Conservation (phyloP, 2,329 filamentous ascomycete genomes). For the Orbilia javanica region DNA sequence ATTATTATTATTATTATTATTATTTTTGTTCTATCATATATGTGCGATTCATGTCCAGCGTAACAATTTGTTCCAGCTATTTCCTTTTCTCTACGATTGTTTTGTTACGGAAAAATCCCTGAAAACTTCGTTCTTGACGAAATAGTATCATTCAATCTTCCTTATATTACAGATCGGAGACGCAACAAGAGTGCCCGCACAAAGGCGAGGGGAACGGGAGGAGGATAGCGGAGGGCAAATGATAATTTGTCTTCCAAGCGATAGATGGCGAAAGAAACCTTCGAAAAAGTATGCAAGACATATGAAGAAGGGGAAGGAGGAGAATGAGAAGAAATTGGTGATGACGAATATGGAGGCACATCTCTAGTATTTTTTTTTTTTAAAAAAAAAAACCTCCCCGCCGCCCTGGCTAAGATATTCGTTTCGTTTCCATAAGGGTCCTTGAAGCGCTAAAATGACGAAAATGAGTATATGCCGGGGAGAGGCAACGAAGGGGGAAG, state of each 20-base stretch:
- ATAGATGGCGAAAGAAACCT: background rate
- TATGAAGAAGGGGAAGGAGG: too few species aligned
- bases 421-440: background rate
- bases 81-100: too few species aligned
- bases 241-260: background rate
- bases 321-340: background rate
- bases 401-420: background rate
- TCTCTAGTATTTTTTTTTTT: too few species aligned
- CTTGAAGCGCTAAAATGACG: background rate
- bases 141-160: background rate
- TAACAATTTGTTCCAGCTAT: background rate
- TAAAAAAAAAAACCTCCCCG: too few species aligned
- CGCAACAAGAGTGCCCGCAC: background rate
- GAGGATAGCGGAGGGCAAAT: background rate
- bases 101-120: too few species aligned
- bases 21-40: background rate
- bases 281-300: background rate
- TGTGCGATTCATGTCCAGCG: slow-evolving; percentile 16
- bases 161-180: background rate
- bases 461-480: background rate
- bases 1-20: too few species aligned
- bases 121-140: background rate
- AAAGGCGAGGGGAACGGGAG: background rate
- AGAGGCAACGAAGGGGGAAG: background rate
- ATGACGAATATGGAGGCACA: background rate